These are phyloP conservation scores for Penicillium odoratum DNA, from an alignment of 495 filamentous ascomycete species.

Conservation along the genomic window DNA sequence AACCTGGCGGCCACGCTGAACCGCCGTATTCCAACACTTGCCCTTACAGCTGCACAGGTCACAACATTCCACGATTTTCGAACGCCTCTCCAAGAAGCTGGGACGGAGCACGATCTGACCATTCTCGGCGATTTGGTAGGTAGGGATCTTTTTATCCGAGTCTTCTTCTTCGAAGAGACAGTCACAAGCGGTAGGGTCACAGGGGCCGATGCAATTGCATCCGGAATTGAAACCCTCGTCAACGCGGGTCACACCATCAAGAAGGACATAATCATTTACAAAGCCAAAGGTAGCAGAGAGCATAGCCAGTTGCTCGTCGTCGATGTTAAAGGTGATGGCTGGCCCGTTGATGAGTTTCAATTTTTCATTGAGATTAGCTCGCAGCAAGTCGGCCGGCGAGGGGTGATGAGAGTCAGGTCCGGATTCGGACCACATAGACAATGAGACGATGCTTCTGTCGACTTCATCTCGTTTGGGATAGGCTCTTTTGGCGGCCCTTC, in stretches of 20 bases:
- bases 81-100: constrained; percentile 33
- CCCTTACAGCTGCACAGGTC: constrained; percentile 62
- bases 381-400: constrained; percentile 20
- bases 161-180: constrained; percentile 43
- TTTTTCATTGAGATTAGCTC: constrained; percentile 13
- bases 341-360: constrained; percentile 31
- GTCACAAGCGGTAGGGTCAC: constrained; percentile 35
- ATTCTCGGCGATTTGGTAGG: constrained; percentile 26
- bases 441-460: constrained; percentile 13
- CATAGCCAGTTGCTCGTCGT: constrained; percentile 24
- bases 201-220: constrained; percentile 37
- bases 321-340: constrained; percentile 21
- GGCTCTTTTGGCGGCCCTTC: constrained; percentile 14
- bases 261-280: constrained; percentile 41
- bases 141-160: constrained; percentile 35
- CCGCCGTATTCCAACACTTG: constrained; percentile 75
- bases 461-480: constrained; percentile 26
- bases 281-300: constrained; percentile 44
- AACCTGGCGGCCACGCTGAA: constrained; percentile 74
- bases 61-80: constrained; percentile 82
- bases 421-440: constrained; percentile 11
- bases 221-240: constrained; percentile 41
- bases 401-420: not conserved
- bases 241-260: constrained; percentile 32
- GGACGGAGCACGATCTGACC: constrained; percentile 22